Percentiles rank a stretch among this genome's conserved stretches.
These are phyloP conservation scores for Wickerhamomyces chambardii DNA, from an alignment of 805 yeast genomes.

Conservation along the genomic window DNA sequence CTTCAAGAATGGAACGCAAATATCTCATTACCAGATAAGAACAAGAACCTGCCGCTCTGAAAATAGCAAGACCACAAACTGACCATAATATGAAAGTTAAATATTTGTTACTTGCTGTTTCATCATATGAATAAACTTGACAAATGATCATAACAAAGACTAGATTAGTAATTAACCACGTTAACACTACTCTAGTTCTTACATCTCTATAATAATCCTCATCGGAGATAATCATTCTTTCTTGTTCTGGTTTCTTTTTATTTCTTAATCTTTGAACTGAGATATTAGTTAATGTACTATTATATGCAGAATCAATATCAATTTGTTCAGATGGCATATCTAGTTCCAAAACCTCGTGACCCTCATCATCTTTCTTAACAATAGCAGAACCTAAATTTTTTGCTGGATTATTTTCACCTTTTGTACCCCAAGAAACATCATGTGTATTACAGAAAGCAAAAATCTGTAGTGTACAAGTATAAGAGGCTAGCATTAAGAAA, in stretches of 20 bases:
- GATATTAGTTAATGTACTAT: slow-evolving; percentile 63
- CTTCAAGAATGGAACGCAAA: slow-evolving; percentile 28
- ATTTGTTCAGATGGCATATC: slow-evolving; percentile 62
- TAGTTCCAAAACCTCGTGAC: slow-evolving; percentile 70
- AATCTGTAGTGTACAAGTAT: slow-evolving; percentile 86
- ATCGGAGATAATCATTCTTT: slow-evolving; percentile 27
- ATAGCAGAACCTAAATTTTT: slow-evolving; percentile 69
- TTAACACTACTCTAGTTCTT: slow-evolving; percentile 88
- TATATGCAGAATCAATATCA: slow-evolving; percentile 78
- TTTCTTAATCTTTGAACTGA: slow-evolving; percentile 61
- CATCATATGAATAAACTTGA: slow-evolving; percentile 67
- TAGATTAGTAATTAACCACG: slow-evolving; percentile 85
- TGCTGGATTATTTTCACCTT: slow-evolving; percentile 78
- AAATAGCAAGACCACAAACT: slow-evolving; percentile 74
- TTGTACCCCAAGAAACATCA: slow-evolving; percentile 99
- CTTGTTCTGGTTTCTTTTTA: slow-evolving; percentile 33
- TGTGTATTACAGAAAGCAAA: slow-evolving; percentile 97
- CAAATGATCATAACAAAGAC: slow-evolving; percentile 80
- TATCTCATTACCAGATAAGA: slow-evolving; percentile 45
- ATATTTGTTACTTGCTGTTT: slow-evolving; percentile 63
- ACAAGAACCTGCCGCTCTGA: slow-evolving; percentile 78
- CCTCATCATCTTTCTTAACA: slow-evolving; percentile 60
- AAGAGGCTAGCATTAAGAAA: slow-evolving; percentile 83
- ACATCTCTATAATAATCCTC: slow-evolving; percentile 94
- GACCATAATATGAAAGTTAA: slow-evolving; percentile 84